A percentile compares a stretch with the other conserved stretches of the same genome.
phyloP scores from a whole-genome alignment of 352 stramenopile species.

The Hyaloperonospora brassicae region DNA sequence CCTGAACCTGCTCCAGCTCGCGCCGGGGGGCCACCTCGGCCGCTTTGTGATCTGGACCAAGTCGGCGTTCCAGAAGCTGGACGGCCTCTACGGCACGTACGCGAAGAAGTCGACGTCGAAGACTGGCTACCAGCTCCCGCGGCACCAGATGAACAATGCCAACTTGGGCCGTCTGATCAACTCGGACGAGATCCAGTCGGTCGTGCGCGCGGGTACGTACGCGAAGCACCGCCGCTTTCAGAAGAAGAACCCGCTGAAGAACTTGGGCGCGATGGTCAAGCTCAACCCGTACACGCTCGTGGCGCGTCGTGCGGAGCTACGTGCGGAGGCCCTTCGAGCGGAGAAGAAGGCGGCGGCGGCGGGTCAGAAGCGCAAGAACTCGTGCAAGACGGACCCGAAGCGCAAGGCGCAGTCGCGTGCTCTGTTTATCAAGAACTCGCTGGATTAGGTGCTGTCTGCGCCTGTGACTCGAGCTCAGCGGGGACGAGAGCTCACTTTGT shows the following conservation, averaged over 20 bases:
- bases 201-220: conserved; percentile 92
- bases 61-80: conserved; percentile 94
- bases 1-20: conserved; percentile 97
- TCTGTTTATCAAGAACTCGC: conserved; percentile 74
- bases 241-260: conserved; percentile 98
- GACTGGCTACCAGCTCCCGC: conserved; percentile 89
- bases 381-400: conserved; percentile 65
- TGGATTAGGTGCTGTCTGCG: conserved; percentile 44
- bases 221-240: conserved; percentile 83
- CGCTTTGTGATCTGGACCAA: conserved; percentile 99
- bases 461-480: not conserved
- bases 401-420: conserved; percentile 69
- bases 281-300: conserved; percentile 96
- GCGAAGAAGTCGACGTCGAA: conserved; percentile 88
- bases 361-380: conserved; percentile 82
- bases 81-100: conserved; percentile 94
- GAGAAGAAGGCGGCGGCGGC: conserved; percentile 83
- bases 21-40: conserved; percentile 96
- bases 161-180: conserved; percentile 99
- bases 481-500: not conserved
- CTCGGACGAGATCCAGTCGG: conserved; percentile 97
- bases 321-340: conserved; percentile 78
- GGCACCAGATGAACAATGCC: conserved; percentile 94
- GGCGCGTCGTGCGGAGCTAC: conserved; percentile 84
- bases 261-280: conserved; percentile 92